phyloP scores from a whole-genome alignment of 2,329 filamentous ascomycete genomes.

The Lasiodiplodia sp. region DNA sequence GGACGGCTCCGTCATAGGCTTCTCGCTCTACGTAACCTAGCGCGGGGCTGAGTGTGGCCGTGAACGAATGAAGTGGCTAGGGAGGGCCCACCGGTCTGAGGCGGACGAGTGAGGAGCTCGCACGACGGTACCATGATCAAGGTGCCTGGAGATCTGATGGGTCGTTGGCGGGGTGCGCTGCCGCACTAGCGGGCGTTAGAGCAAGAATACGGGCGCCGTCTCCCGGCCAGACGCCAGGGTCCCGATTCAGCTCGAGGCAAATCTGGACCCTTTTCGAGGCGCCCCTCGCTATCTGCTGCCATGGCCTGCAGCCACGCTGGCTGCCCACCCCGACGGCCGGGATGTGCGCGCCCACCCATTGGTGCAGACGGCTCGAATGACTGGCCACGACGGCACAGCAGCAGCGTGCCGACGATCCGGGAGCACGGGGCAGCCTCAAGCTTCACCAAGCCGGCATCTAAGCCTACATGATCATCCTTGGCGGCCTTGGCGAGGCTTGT shows the following conservation, averaged over 20 bases:
- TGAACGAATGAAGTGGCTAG: slow-evolving; percentile 12
- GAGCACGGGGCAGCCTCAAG: slow-evolving; percentile 2
- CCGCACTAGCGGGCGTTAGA: slow-evolving; percentile 22
- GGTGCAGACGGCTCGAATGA: slow-evolving; percentile 4
- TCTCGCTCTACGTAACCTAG: slow-evolving; percentile 23
- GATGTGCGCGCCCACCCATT: not conserved
- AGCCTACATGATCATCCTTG: slow-evolving; percentile 1
- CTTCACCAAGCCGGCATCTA: slow-evolving; percentile 24
- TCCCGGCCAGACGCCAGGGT: slow-evolving; percentile 20
- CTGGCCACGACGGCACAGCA: not conserved
- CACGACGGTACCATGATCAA: slow-evolving; percentile 16
- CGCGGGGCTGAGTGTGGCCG: slow-evolving; percentile 11
- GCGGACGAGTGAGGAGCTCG: slow-evolving; percentile 12
- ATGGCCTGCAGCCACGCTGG: slow-evolving; percentile 1
- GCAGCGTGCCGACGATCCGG: slow-evolving; percentile 14
- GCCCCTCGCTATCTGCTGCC: not conserved
- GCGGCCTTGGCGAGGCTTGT: slow-evolving; percentile 21
- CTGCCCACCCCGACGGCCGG: no score
- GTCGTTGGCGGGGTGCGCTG: slow-evolving; percentile 15
- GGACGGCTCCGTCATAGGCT: slow-evolving; percentile 9
- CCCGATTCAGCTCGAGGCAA: slow-evolving; percentile 15
- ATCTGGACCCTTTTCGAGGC: slow-evolving; percentile 11
- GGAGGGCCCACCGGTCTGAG: slow-evolving; percentile 7
- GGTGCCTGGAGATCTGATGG: slow-evolving; percentile 28
- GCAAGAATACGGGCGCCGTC: slow-evolving; percentile 23